Evolutionary conservation across 345 rosid species (phyloP), one percentile per base, ranked within the genome.

Genomic region (Draba incana): DNA sequence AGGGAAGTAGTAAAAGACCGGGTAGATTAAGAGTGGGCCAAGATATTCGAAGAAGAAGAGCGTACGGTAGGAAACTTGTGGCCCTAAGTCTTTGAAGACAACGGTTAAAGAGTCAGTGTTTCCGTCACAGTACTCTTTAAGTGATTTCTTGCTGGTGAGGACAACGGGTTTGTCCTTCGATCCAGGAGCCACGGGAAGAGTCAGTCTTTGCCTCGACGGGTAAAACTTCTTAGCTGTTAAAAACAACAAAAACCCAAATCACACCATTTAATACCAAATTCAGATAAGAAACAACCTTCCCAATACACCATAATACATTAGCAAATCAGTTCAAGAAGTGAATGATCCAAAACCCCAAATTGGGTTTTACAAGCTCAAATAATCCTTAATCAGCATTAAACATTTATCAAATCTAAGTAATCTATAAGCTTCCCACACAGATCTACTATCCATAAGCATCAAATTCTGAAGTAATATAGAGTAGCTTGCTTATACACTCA

Each of bases 1-100:
- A 12, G 91, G 92, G 79, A 86, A 82, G 89, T 72, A 88, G 86
- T 94, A 94, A 71, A 94, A 94, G 64, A 86, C 38, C 0, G 99
- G 98, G 68, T 92, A 92, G 71, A 94, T 82, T 46, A 91, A 25
- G 78, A 94, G 71, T 49, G 99, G 99, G 65, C 99, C 99, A 56
- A 94, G 63, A 76, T 94, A 94, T 71, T 94, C 99, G 0, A 70
- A 94, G 93, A 94, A 94, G 88, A 94, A 94, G 76, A 94, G 98
- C 3, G 82, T 94, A 10, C 88, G 88, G 75, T 94, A 94, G 10
- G 96, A 94, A 72, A 94, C 96, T 84, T 94, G 98, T 9, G 96
- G 85, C 48, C 99, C 99, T 62, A 94, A 76, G 78, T 94, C 99
- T 86, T 89, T 94, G 76, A 94, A 85, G 62, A 94, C 81, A 37